Base-by-base conservation (phyloP, 257 asterid genomes). In the Oldenlandia corymbosa region DNA sequence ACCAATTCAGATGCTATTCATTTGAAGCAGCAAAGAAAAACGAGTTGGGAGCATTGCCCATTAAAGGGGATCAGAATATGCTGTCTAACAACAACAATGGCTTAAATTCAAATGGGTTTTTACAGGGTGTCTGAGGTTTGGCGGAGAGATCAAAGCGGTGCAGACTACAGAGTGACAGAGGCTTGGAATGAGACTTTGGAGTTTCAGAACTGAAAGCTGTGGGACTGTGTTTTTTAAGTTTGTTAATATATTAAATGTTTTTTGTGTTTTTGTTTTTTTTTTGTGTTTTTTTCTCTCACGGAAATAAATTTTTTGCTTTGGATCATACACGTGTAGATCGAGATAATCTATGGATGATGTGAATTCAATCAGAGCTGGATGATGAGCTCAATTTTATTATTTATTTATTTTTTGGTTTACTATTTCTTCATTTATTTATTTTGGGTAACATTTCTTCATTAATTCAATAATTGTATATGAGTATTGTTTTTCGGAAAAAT, bases 61-160 rank as follows among this genome's bases (percentile, higher is more conserved):
- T 28, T 46, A 11, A 32, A 61, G 47, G 20, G 32, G 12, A 24
- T 8, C 46, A 62, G n/a, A 60, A 34, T 10, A 58, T 6, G 3
- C 11, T 13, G 13, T 10, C 20, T 42, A 62, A 34, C 55, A 43
- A 57, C 46, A 18, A 34, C 47, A 34, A 34, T n/a, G 47, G 56
- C 42, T 27, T 45, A 62, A 56, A 46, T 62, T 12, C 27, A 23
- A 10, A 34, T 2, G 30, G 20, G 32, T n/a, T 12, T 10, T 12
- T 17, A 18, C 30, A 8, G 26, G 26, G 61, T 9, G 31, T 62
- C 53, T 41, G 39, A 10, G 55, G 70, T 41, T 17, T 55, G 67
- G 78, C 78, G 75, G 75, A 74, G 59, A 50, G 43, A 63, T 64
- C 74, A 54, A 68, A 71, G 41, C 43, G 23, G 36, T 12, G 50